Conservation (phyloP, 805 yeast species). For the Lachancea mirantina region DNA sequence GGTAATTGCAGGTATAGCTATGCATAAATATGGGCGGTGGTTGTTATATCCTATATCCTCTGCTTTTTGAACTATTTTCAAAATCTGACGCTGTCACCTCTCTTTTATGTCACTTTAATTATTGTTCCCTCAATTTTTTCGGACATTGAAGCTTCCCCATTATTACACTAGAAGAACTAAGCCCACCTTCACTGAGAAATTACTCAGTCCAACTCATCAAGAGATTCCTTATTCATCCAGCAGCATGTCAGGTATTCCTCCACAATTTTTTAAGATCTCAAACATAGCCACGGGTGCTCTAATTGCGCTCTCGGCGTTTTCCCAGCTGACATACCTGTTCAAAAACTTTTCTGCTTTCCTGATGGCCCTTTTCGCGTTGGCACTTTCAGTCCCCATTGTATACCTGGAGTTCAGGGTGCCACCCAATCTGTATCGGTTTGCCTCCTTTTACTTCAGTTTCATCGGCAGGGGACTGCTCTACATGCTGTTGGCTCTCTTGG, state of each 20-base stretch:
- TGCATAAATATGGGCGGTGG: no score
- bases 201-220: no score
- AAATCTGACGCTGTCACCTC: no score
- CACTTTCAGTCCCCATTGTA: slow-evolving; percentile 48
- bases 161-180: no score
- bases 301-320: slow-evolving; percentile 34
- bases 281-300: slow-evolving; percentile 51
- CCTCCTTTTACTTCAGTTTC: slow-evolving; percentile 61
- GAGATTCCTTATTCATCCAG: no score
- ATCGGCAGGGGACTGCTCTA: slow-evolving; percentile 44
- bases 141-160: no score
- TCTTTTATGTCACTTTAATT: no score
- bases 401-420: slow-evolving; percentile 39
- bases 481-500: slow-evolving; percentile 39
- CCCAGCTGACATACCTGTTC: slow-evolving; percentile 17
- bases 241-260: slow-evolving; percentile 7
- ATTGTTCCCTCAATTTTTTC: no score
- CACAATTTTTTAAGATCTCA: slow-evolving; percentile 31
- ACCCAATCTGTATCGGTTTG: slow-evolving; percentile 55
- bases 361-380: slow-evolving; percentile 50
- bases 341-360: slow-evolving; percentile 37
- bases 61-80: no score
- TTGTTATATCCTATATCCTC: no score
- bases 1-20: no score
- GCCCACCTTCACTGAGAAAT: no score